phyloP scores from a whole-genome alignment of 495 filamentous ascomycete genomes.

The Aspergillus sparsus region DNA sequence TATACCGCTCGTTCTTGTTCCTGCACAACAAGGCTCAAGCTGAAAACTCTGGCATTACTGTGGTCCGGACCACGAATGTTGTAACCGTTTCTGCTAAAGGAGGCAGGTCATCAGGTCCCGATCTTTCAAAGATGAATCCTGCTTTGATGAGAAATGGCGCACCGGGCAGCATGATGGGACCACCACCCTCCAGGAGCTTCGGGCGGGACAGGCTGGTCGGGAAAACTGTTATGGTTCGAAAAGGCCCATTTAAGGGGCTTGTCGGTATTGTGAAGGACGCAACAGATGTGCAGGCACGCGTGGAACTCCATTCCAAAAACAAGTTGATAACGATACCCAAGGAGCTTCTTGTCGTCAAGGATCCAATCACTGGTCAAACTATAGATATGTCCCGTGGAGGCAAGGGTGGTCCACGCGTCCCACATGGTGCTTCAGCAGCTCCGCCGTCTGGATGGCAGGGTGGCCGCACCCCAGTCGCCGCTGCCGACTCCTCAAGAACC shows the following conservation, averaged over 20 bases:
- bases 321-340: constrained; percentile 83
- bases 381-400: constrained; percentile 64
- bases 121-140: constrained; percentile 91
- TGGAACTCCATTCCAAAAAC: constrained; percentile 90
- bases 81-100: constrained; percentile 89
- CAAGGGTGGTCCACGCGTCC: constrained; percentile 55
- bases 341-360: constrained; percentile 74
- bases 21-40: constrained; percentile 77
- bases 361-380: constrained; percentile 71
- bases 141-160: constrained; percentile 67
- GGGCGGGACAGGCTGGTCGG: constrained; percentile 86
- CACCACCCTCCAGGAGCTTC: constrained; percentile 61
- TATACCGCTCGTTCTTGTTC: constrained; percentile 87
- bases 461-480: constrained; percentile 67
- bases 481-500: constrained; percentile 61
- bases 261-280: constrained; percentile 95
- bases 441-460: constrained; percentile 52
- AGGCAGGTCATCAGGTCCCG: constrained; percentile 69
- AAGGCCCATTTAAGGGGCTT: constrained; percentile 86
- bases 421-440: constrained; percentile 43
- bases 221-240: constrained; percentile 83
- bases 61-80: constrained; percentile 82
- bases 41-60: constrained; percentile 89
- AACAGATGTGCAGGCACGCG: constrained; percentile 76
- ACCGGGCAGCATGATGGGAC: constrained; percentile 61